These are phyloP conservation scores for Wickerhamomyces xylosicus DNA, from an alignment of 805 yeast species.

Conservation along the genomic window DNA sequence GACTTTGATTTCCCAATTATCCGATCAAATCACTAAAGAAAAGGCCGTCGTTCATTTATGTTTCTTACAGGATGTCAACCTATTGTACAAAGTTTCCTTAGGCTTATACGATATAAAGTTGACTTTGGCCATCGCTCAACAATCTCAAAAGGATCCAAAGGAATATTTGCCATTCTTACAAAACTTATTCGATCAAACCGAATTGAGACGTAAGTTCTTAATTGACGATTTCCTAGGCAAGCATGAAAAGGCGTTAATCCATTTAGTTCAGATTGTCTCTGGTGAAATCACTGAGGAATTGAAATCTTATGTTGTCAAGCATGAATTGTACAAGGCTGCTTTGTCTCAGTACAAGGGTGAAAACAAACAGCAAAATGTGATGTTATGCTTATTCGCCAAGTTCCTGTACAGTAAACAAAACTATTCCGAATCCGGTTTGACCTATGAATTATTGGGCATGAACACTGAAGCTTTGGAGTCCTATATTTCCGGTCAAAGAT, in stretches of 20 bases:
- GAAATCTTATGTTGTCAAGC: constrained; percentile 55
- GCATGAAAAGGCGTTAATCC: constrained; percentile 55
- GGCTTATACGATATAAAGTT: constrained; percentile 75
- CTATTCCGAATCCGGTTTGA: constrained; percentile 68
- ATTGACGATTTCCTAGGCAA: constrained; percentile 74
- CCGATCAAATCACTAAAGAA: constrained; percentile 35
- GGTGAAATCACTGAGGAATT: constrained; percentile 42
- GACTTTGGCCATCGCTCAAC: constrained; percentile 82
- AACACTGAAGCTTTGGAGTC: constrained; percentile 55
- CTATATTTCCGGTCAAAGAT: constrained; percentile 59
- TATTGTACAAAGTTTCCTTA: constrained; percentile 68
- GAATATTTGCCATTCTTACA: constrained; percentile 92
- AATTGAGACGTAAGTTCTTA: constrained; percentile 56
- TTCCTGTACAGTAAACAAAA: constrained; percentile 43
- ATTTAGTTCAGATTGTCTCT: constrained; percentile 37
- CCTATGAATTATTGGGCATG: constrained; percentile 59
- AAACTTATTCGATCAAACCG: constrained; percentile 56
- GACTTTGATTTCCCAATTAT: constrained; percentile 42
- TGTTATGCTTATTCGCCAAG: constrained; percentile 55
- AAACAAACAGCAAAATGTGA: constrained; percentile 36
- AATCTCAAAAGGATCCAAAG: constrained; percentile 95
- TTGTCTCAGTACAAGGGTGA: constrained; percentile 52
- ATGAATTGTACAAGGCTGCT: constrained; percentile 62
- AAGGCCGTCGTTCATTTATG: constrained; percentile 76
- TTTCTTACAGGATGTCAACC: constrained; percentile 82